Percentiles rank a stretch among this genome's conserved stretches.
These are phyloP conservation scores for Lepiota subincarnata DNA, from an alignment of 768 basidiomycete genomes.

Conservation along the genomic window DNA sequence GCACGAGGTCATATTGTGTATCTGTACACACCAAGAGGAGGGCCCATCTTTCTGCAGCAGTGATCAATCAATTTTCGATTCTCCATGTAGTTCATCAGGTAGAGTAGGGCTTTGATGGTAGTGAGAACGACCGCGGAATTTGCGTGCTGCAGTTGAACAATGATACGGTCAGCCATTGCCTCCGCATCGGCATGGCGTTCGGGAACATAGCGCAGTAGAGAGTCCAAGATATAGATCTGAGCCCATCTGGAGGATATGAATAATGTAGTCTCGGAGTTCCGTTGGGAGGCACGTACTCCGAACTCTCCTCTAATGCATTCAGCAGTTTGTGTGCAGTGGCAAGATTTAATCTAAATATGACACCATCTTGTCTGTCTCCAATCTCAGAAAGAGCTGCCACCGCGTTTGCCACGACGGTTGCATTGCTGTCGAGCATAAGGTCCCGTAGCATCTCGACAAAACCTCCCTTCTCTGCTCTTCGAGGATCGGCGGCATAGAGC, in stretches of 20 bases:
- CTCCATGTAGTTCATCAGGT: slow-evolving; percentile 99
- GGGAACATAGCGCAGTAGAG: slow-evolving; percentile 90
- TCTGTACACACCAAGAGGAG: slow-evolving; percentile 71
- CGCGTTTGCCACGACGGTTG: slow-evolving; percentile 96
- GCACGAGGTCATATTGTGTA: neutral
- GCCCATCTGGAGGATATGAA: slow-evolving; percentile 72
- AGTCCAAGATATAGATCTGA: slow-evolving; percentile 96
- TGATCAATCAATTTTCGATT: slow-evolving; percentile 79
- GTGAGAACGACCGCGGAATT: slow-evolving; percentile 99
- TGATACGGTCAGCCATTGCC: slow-evolving; percentile 91
- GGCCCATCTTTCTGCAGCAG: slow-evolving; percentile 97
- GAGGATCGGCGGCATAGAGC: slow-evolving; percentile 83
- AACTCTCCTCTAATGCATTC: slow-evolving; percentile 89
- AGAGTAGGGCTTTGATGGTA: slow-evolving; percentile 93
- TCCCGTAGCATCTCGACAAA: slow-evolving; percentile 91
- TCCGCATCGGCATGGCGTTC: slow-evolving; percentile 85
- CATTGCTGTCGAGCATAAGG: slow-evolving; percentile 88
- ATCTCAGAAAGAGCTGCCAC: slow-evolving; percentile 97
- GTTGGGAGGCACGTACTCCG: slow-evolving; percentile 66
- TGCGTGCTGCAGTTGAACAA: slow-evolving; percentile 92
- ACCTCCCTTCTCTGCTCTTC: slow-evolving; percentile 81
- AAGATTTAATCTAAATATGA: slow-evolving; percentile 86
- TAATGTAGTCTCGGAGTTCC: slow-evolving; percentile 11
- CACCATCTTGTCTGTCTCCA: slow-evolving; percentile 90
- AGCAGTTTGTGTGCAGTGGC: slow-evolving; percentile 87